phyloP scores from a whole-genome alignment of 148 eudicot species.

The Fagopyrum tataricum region DNA sequence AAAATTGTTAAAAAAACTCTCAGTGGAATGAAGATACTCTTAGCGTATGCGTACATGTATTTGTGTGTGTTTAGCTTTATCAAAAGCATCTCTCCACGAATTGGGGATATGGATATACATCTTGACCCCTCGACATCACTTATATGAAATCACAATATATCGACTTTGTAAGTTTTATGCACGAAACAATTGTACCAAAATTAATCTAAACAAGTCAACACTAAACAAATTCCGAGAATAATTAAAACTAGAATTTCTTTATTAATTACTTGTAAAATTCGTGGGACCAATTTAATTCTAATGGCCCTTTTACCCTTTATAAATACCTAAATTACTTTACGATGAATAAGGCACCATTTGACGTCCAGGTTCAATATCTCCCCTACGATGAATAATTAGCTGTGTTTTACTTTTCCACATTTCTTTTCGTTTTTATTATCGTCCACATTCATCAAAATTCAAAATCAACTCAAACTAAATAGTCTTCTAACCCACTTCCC shows the following conservation, averaged over 20 bases:
- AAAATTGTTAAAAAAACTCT: too few species aligned
- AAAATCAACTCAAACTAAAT: not conserved
- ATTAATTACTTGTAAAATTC: not conserved
- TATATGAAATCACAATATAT: too few species aligned
- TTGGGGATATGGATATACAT: too few species aligned
- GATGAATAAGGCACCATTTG: not conserved
- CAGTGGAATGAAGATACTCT: too few species aligned
- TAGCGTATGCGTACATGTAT: too few species aligned
- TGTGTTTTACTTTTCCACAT: not conserved
- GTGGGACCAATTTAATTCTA: not conserved
- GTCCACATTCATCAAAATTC: constrained; percentile 1
- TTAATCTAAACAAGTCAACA: too few species aligned
- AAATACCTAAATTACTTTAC: not conserved
- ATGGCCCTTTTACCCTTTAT: not conserved
- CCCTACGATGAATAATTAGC: not conserved
- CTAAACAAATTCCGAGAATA: not conserved
- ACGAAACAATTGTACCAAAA: too few species aligned
- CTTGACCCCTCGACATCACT: too few species aligned
- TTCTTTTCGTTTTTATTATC: not conserved
- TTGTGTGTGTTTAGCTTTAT: too few species aligned
- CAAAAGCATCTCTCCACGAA: too few species aligned
- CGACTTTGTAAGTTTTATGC: too few species aligned
- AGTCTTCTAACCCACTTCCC: not conserved
- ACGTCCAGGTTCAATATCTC: constrained; percentile 8
- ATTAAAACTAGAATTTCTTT: not conserved